These are phyloP conservation scores for Tetrapisispora taiwanensis DNA, from an alignment of 805 yeast species.

Conservation along the genomic window DNA sequence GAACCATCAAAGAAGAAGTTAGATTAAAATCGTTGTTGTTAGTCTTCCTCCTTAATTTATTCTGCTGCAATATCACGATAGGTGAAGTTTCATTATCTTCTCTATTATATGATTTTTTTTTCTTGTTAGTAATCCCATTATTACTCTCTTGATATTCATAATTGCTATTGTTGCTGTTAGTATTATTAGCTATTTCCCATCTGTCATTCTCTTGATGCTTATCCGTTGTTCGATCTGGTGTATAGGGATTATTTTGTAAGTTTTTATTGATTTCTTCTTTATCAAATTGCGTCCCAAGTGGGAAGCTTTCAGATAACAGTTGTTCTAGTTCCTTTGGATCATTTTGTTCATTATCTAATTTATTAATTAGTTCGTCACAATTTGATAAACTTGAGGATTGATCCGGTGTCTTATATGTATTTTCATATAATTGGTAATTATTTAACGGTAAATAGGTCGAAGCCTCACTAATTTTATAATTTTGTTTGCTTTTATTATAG, in stretches of 20 bases:
- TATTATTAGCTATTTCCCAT: conserved; percentile 10
- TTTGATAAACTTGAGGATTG: conserved; percentile 2
- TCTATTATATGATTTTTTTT: conserved; percentile 19
- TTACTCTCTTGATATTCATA: conserved; percentile 1
- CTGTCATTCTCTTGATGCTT: conserved; percentile 8
- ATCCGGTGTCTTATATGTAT: conserved; percentile 1
- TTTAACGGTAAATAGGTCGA: conserved; percentile 20
- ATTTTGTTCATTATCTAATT: not conserved
- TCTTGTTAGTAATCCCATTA: not conserved
- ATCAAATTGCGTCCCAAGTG: conserved; percentile 1
- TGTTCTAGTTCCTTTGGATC: not conserved
- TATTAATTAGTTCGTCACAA: not conserved
- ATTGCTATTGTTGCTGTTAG: no score
- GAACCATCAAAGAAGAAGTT: not conserved
- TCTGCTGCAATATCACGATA: not conserved
- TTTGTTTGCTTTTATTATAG: not conserved
- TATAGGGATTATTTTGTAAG: conserved; percentile 7
- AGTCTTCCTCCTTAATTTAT: not conserved
- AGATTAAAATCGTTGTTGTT: not conserved
- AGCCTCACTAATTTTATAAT: conserved; percentile 28
- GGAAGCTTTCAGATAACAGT: conserved; percentile 3
- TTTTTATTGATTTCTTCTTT: not conserved
- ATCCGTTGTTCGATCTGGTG: conserved; percentile 12
- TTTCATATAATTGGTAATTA: conserved; percentile 7
- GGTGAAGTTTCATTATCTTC: conserved; percentile 7